Evolutionary conservation across 164 flowering plant genomes (phyloP), one percentile per base, ranked within the genome.

Genomic region (Saururus chinensis): DNA sequence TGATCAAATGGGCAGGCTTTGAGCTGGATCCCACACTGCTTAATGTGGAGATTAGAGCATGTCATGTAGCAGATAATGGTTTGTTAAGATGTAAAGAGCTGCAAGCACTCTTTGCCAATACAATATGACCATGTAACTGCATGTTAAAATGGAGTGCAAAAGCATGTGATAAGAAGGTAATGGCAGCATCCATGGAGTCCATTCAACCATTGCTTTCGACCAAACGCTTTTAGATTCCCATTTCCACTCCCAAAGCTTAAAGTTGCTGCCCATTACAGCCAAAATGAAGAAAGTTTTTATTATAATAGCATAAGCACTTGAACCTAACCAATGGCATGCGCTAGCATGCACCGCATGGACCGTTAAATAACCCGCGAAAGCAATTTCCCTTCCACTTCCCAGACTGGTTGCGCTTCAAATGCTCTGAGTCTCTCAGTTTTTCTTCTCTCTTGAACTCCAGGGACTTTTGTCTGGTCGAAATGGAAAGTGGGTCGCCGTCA

Each of bases 211-310:
- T 57, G 60, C 60, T 57, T 57, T 57, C 60, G 12, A 9, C 21
- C n/a, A 30, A 30, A 17, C 41, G 4, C 49, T 2, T 13, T 41
- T 2, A 58, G 45, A 35, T 58, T 58, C 60, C 23, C 42, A 11
- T 53, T 58, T 25, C 60, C 60, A 58, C 60, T 58, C 60, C 45
- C 45, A 37, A 58, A 25, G n/a, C n/a, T 25, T 58, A 58, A 58
- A 58, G 60, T 21, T 37, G 35, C 60, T 35, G 4, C 59, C 37
- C 45, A 0, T 41, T 13, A 56, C 14, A 56, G 19, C 40, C 26
- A 11, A 53, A 19, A 45, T 45, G 49, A 45, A 45, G 7, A 16
- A 55, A 55, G 19, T 19, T 24, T 55, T 55, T 11, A 7, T 24
- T 53, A 8, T 9, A 55, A 10, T 24, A 17, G 17, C 25, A 55